These are phyloP conservation scores for Penicillium sp. DNA, from an alignment of 2,329 filamentous ascomycete genomes.

Conservation along the genomic window DNA sequence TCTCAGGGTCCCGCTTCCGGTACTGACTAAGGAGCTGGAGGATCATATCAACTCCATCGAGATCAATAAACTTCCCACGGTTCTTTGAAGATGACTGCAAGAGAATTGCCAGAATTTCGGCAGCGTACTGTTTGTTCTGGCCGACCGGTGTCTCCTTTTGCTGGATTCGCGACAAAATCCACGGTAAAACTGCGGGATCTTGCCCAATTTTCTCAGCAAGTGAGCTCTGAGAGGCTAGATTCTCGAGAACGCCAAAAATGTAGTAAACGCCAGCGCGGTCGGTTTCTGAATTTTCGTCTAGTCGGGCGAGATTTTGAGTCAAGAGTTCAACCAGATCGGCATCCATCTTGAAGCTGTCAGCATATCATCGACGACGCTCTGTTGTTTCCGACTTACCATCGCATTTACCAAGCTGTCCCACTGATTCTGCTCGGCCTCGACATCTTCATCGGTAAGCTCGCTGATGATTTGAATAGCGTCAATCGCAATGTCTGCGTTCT, in stretches of 20 bases:
- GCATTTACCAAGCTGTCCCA: constrained; percentile 72
- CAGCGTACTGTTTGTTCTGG: constrained; percentile 94
- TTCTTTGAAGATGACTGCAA: constrained; percentile 71
- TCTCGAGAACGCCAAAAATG: constrained; percentile 77
- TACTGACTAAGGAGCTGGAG: constrained; percentile 83
- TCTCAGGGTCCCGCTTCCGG: constrained; percentile 78
- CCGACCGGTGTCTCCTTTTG: constrained; percentile 64
- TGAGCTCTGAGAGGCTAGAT: constrained; percentile 68
- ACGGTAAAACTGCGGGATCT: constrained; percentile 66
- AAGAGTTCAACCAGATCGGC: constrained; percentile 44
- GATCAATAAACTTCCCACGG: constrained; percentile 58
- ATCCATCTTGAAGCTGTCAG: constrained; percentile 37
- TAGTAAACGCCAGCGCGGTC: constrained; percentile 87
- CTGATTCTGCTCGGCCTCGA: constrained; percentile 72
- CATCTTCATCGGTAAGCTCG: constrained; percentile 91
- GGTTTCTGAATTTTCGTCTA: constrained; percentile 69
- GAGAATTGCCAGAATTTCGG: constrained; percentile 86
- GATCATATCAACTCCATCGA: constrained; percentile 73
- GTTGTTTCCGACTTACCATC: constrained; percentile 42
- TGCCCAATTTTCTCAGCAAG: constrained; percentile 70
- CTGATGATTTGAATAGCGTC: constrained; percentile 83
- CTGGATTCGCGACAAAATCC: constrained; percentile 73
- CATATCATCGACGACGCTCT: background rate
- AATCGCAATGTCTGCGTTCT: constrained; percentile 96
- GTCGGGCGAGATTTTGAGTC: constrained; percentile 63